Evolutionary conservation across 1,284 basidiomycete genomes (phyloP), one percentile per base, ranked within the genome.

Genomic region (Sporisorium exsertum): DNA sequence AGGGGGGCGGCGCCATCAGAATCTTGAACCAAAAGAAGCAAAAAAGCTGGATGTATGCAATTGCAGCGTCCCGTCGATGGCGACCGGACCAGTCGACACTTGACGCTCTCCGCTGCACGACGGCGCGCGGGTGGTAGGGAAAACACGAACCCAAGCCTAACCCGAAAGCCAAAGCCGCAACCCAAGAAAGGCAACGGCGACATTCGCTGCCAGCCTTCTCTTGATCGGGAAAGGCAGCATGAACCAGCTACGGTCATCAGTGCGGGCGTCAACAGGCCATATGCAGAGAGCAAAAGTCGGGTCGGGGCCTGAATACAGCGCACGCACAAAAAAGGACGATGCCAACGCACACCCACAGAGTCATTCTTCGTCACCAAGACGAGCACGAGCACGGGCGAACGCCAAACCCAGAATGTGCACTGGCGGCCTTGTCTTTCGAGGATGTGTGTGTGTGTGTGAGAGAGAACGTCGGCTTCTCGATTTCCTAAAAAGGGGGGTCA

Each of bases 51-150:
- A 2, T 24, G 47, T 10, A 32, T 32, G 29, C 10, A 32, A n/a
- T 24, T 53, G 37, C 37, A n/a, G n/a, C 52, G 18, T 29, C 26
- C 26, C 32, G 50, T 35, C 18, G 18, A 15, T 52, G 33, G 32
- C 27, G n/a, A n/a, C 24, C 24, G 37, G 37, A 54, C 29, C 18
- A 8, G 37, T 5, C 16, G 16, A n/a, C 16, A 3, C 20, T 37
- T n/a, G n/a, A n/a, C n/a, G n/a, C n/a, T n/a, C 51, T 42, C 52
- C 35, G 52, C 33, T 26, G 53, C 53, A 45, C 13, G 27, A 29
- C 26, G 53, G 53, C 42, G 53, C 27, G n/a, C 42, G 33, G 50
- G n/a, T 22, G 50, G 16, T 37, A 16, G 20, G n/a, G 32, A 52
- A 16, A 55, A 42, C 53, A 55, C 22, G 40, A 45, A 33, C 3